phyloP scores from a whole-genome alignment of 768 basidiomycete species.

The Lactifluus echinatus region DNA sequence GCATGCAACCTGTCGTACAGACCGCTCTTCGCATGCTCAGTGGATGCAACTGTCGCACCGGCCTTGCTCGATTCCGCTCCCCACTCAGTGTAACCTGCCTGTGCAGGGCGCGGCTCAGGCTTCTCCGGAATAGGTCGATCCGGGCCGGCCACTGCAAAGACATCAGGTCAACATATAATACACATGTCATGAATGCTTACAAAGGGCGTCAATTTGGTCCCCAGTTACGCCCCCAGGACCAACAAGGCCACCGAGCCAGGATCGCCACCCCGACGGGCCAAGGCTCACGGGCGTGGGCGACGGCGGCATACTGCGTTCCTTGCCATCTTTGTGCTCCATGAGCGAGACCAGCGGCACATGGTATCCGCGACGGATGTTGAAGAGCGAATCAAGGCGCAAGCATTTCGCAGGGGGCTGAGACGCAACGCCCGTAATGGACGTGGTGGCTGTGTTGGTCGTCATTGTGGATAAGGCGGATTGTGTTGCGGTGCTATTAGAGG shows the following conservation, averaged over 20 bases:
- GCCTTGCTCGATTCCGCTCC: constrained; percentile 12
- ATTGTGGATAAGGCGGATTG: background rate
- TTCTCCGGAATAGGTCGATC: constrained; percentile 45
- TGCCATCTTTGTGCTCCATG: constrained; percentile 29
- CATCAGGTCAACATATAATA: no score
- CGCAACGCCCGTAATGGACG: background rate
- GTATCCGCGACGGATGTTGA: constrained; percentile 46
- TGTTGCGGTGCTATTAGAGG: constrained; percentile 22
- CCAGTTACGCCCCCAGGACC: constrained; percentile 40
- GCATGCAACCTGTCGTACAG: constrained; percentile 31
- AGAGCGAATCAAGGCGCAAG: constrained; percentile 48
- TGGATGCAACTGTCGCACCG: constrained; percentile 18
- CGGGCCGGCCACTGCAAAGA: constrained; percentile 50
- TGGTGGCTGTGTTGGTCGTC: background rate
- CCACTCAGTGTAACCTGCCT: constrained; percentile 6
- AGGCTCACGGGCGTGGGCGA: constrained; percentile 56
- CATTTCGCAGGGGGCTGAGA: constrained; percentile 27
- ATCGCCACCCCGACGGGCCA: constrained; percentile 42
- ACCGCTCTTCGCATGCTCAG: constrained; percentile 21
- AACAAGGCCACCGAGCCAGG: constrained; percentile 40
- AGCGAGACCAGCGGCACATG: constrained; percentile 46
- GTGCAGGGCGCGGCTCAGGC: constrained; percentile 14
- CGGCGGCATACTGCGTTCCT: constrained; percentile 31
- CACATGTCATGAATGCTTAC: constrained; percentile 40
- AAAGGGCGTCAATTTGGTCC: constrained; percentile 48